Evolutionary conservation across 495 filamentous ascomycete species (phyloP).

Genomic region (Chaetomium fimeti): DNA sequence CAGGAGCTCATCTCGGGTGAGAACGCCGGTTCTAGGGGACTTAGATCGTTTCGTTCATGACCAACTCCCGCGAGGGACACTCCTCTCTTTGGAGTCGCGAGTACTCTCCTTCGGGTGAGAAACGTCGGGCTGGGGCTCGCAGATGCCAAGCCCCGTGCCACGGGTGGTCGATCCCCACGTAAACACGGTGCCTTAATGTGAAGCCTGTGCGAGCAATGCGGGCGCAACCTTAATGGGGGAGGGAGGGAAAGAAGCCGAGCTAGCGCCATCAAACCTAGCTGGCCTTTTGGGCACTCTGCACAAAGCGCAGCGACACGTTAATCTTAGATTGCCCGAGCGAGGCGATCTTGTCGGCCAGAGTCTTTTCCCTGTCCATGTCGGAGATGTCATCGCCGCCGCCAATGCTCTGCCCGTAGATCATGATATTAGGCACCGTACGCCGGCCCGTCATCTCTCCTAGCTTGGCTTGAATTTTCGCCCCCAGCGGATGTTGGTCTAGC

Average conservation of each 20-base stretch:
- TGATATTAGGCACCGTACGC: conserved; percentile 84
- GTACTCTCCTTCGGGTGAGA: too few species aligned
- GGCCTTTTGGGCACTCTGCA: conserved; percentile 17
- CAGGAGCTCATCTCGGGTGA: background rate
- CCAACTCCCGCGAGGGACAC: background rate
- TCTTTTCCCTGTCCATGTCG: conserved; percentile 65
- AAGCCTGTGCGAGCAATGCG: too few species aligned
- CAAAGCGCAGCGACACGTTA: conserved; percentile 49
- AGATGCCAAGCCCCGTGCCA: too few species aligned
- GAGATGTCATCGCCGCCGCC: conserved; percentile 87
- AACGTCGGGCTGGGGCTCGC: too few species aligned
- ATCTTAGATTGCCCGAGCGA: conserved; percentile 67
- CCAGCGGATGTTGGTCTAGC: conserved; percentile 77
- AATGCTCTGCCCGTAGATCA: conserved; percentile 84
- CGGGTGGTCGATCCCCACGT: too few species aligned
- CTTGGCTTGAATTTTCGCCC: conserved; percentile 63
- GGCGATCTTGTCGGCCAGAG: conserved; percentile 68
- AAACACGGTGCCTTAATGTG: too few species aligned
- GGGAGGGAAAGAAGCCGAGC: background rate
- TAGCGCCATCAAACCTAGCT: conserved; percentile 12
- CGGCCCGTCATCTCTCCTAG: conserved; percentile 72
- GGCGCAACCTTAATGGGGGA: background rate
- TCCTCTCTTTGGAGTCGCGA: background rate
- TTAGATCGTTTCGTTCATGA: background rate
- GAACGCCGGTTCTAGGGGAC: background rate